phyloP scores from a whole-genome alignment of 2,329 filamentous ascomycete genomes.

The Cordyceps cicadae region DNA sequence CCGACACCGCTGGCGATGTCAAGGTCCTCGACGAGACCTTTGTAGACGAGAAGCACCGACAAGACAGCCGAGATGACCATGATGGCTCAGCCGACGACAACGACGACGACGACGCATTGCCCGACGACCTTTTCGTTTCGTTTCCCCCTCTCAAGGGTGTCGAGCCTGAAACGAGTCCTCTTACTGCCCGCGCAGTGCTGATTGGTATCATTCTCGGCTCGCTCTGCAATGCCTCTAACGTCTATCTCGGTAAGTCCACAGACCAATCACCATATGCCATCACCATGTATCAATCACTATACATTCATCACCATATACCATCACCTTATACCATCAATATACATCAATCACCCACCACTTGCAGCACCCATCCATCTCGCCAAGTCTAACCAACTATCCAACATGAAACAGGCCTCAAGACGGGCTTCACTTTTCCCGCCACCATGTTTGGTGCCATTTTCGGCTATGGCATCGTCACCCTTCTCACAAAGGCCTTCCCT shows the following conservation, averaged over 20 bases:
- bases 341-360: background rate
- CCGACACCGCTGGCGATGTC: constrained; percentile 11
- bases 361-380: too few species aligned
- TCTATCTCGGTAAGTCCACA: constrained; percentile 43
- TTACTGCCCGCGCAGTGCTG: constrained; percentile 48
- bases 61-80: background rate
- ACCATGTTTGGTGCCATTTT: constrained; percentile 48
- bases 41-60: background rate
- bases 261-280: too few species aligned
- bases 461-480: constrained; percentile 49
- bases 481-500: constrained; percentile 40
- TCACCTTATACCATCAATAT: background rate
- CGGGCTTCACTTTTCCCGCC: constrained; percentile 41
- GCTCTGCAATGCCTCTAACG: constrained; percentile 53
- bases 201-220: constrained; percentile 48
- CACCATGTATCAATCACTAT: background rate
- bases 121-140: constrained; percentile 26
- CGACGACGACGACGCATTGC: constrained; percentile 20
- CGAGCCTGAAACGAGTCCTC: constrained; percentile 34
- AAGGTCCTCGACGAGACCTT: background rate
- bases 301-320: too few species aligned
- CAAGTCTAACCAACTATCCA: too few species aligned
- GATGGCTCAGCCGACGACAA: constrained; percentile 12
- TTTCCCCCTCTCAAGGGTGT: constrained; percentile 34
- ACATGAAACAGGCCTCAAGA: constrained; percentile 35